Evolutionary conservation across 345 rosid genomes (phyloP), one percentile per base, ranked within the genome.

Genomic region (Gossypium longicalyx): DNA sequence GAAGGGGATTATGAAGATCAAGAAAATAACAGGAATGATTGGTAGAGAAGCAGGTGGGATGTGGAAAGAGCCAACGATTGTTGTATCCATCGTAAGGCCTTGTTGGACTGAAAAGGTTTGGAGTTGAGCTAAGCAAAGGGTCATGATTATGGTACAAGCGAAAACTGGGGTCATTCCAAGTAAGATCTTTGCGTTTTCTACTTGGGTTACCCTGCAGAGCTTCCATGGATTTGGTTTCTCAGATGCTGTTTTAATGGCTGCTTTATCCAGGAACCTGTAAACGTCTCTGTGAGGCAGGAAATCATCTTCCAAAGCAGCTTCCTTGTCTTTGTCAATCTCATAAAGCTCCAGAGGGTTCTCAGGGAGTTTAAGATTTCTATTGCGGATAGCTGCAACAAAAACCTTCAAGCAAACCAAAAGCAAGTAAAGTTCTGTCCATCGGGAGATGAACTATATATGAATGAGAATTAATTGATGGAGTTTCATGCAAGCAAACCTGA

Each of bases 181-280:
- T n/a, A 87, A 23, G 71, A 84, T 79, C 71, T 89, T 87, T 13
- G 87, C 90, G 5, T 77, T 85, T 73, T 89, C 91, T 10, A 87
- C 94, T 81, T 86, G 90, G 2, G 91, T 89, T 27, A 89, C 86
- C 65, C 82, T 79, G 82, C 89, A 83, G 44, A 87, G 88, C 67
- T 77, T 89, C 94, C 90, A 85, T 19, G 87, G 91, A 76, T 70
- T 83, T 27, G 49, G 85, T 52, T 77, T 44, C 29, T 80, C 19
- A 51, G 68, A 29, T 58, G 77, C 34, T 59, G 78, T 75, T 74
- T 69, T 76, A 67, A 89, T 81, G 67, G 91, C 90, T 69, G 91
- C 91, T 83, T 81, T 86, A 80, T 88, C 91, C 15, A 89, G 82
- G 77, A 76, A 89, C 77, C 87, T 86, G 77, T 78, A 86, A 74